Conservation (phyloP, 306 rosid genomes). For the Lathyrus aphaca region DNA sequence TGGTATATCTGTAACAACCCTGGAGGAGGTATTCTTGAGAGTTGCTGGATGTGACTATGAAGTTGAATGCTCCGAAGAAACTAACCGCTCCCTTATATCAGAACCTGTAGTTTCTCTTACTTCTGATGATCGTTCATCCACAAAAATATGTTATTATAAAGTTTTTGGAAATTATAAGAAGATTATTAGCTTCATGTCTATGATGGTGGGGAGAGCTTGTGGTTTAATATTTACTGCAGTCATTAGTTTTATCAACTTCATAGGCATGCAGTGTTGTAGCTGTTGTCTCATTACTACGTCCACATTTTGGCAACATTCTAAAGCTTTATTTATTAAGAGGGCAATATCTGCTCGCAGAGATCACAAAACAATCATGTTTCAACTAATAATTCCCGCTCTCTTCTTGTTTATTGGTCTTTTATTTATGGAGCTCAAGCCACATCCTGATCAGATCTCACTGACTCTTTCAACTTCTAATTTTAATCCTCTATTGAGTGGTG, state of each 20-base stretch:
- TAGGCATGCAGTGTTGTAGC: conserved; percentile 64
- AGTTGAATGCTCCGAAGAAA: conserved; percentile 58
- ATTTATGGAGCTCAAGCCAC: conserved; percentile 93
- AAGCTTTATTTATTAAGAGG: conserved; percentile 82
- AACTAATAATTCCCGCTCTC: conserved; percentile 86
- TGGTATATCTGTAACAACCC: conserved; percentile 96
- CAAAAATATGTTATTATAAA: conserved; percentile 46
- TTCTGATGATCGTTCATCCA: conserved; percentile 49
- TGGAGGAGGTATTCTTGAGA: conserved; percentile 94
- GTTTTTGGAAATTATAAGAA: conserved; percentile 57
- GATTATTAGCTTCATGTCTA: conserved; percentile 59
- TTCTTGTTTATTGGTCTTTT: conserved; percentile 89
- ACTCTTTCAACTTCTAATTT: conserved; percentile 85
- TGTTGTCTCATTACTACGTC: conserved; percentile 77
- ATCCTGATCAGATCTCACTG: conserved; percentile 85
- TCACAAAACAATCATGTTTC: conserved; percentile 83
- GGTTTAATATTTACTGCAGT: conserved; percentile 57
- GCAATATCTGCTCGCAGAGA: conserved; percentile 95
- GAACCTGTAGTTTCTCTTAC: conserved; percentile 53
- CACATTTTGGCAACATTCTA: conserved; percentile 84
- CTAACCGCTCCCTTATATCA: conserved; percentile 40
- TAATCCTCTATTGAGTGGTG: conserved; percentile 85
- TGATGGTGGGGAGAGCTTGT: conserved; percentile 65
- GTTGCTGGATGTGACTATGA: conserved; percentile 88
- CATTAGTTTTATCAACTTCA: conserved; percentile 60